A percentile compares a stretch with the other conserved stretches of the same genome.
phyloP scores from a whole-genome alignment of 495 filamentous ascomycete species.

The Tuber microsphaerosporum region DNA sequence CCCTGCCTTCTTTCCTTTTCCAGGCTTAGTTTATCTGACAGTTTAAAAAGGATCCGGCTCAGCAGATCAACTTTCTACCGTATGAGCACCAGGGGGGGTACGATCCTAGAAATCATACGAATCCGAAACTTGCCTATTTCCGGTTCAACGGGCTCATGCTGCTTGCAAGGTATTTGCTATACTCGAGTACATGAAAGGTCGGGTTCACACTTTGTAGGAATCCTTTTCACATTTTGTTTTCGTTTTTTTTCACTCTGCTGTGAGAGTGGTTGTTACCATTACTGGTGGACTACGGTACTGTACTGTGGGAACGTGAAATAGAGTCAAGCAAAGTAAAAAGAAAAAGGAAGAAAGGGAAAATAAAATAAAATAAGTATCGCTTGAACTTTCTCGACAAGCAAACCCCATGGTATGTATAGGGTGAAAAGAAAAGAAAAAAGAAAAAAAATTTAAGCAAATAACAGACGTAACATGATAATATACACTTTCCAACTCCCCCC shows the following conservation, averaged over 20 bases:
- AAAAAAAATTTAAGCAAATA: background rate
- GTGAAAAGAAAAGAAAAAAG: background rate
- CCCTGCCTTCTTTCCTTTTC: too few species aligned
- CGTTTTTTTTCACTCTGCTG: background rate
- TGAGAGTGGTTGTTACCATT: background rate
- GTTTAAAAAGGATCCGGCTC: too few species aligned
- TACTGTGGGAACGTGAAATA: background rate
- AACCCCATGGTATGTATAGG: background rate
- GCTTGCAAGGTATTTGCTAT: background rate
- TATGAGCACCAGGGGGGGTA: too few species aligned
- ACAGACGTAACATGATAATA: background rate
- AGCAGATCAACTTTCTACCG: too few species aligned
- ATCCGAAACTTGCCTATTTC: too few species aligned
- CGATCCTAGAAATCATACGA: too few species aligned
- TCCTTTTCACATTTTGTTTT: background rate
- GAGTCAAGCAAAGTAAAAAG: background rate
- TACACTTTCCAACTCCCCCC: conserved; percentile 9
- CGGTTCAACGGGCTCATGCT: too few species aligned
- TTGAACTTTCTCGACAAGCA: background rate
- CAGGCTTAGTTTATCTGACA: too few species aligned
- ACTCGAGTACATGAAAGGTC: background rate
- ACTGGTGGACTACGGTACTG: too few species aligned
- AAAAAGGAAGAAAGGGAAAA: background rate
- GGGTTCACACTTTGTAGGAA: too few species aligned
- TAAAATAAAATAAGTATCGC: background rate